These are phyloP conservation scores for Globisporangium sylvaticum DNA, from an alignment of 352 stramenopile species.

Conservation along the genomic window DNA sequence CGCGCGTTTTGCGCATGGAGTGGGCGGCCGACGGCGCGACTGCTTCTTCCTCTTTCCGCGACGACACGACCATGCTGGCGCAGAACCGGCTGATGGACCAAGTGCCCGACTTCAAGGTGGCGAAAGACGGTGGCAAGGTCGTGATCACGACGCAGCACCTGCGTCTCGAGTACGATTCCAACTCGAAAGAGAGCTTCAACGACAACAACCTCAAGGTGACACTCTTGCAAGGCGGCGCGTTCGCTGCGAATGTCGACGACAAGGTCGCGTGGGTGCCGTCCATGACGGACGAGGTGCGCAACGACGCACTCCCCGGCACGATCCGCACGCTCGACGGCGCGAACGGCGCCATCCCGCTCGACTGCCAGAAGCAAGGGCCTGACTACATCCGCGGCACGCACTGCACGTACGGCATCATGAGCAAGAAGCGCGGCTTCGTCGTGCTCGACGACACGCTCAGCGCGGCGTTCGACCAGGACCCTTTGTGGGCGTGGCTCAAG, in stretches of 20 bases:
- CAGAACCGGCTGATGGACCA: constrained; percentile 19
- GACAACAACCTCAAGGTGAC: constrained; percentile 25
- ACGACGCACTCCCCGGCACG: constrained; percentile 26
- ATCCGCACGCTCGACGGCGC: constrained; percentile 35
- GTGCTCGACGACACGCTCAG: constrained; percentile 35
- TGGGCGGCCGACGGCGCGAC: constrained; percentile 7
- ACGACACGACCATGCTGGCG: constrained; percentile 21
- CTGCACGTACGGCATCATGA: constrained; percentile 39
- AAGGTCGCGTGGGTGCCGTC: constrained; percentile 20
- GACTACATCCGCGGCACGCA: constrained; percentile 31
- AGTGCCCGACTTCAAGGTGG: constrained; percentile 16
- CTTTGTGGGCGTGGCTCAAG: constrained; percentile 25
- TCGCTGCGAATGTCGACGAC: background rate
- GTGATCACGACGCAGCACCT: constrained; percentile 19
- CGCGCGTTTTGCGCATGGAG: constrained; percentile 32
- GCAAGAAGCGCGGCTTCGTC: constrained; percentile 25
- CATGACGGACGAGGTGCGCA: constrained; percentile 19
- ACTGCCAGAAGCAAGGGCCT: constrained; percentile 24
- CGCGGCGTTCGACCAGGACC: constrained; percentile 21
- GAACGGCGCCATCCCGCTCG: constrained; percentile 25
- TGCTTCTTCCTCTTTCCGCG: constrained; percentile 11
- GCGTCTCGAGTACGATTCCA: constrained; percentile 19
- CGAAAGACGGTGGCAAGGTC: constrained; percentile 15
- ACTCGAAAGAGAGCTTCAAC: constrained; percentile 21
- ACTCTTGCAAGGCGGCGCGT: constrained; percentile 2